A percentile compares a stretch with the other conserved stretches of the same genome.
phyloP scores from a whole-genome alignment of 371 early-diverging fungal genomes.

The Haplosporangium sp. region DNA sequence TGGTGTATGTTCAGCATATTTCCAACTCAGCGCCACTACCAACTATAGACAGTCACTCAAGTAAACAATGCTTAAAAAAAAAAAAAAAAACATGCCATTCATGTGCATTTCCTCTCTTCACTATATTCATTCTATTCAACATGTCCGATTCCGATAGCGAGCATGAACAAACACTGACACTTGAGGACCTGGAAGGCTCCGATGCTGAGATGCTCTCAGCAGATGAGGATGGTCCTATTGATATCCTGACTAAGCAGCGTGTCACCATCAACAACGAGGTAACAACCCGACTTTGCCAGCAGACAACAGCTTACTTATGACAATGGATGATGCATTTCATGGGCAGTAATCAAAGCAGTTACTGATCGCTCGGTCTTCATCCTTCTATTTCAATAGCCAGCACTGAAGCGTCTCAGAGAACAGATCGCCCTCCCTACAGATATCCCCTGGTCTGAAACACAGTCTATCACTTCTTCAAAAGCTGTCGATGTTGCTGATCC shows the following conservation, averaged over 20 bases:
- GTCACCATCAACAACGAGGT: conserved; percentile 81
- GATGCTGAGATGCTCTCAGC: conserved; percentile 51
- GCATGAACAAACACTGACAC: conserved; percentile 37
- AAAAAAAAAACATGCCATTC: conserved; percentile 4
- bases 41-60: conserved; percentile 1
- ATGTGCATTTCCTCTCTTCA: neutral
- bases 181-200: conserved; percentile 53
- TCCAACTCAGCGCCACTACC: too few relatives aligned
- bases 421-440: conserved; percentile 74
- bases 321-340: neutral
- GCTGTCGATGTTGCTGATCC: conserved; percentile 74
- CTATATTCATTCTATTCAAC: too few relatives aligned
- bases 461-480: conserved; percentile 73
- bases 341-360: too few relatives aligned
- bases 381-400: conserved; percentile 55
- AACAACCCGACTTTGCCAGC: too few relatives aligned
- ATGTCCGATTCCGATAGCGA: conserved; percentile 54
- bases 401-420: conserved; percentile 67
- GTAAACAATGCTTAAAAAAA: conserved; percentile 15
- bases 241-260: conserved; percentile 70
- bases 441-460: conserved; percentile 86
- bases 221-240: conserved; percentile 56
- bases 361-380: neutral
- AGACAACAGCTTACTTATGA: neutral
- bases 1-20: too few relatives aligned